Evolutionary conservation across 768 basidiomycete species (phyloP), one percentile per base, ranked within the genome.

Genomic region (Cyclocybe cylindracea): DNA sequence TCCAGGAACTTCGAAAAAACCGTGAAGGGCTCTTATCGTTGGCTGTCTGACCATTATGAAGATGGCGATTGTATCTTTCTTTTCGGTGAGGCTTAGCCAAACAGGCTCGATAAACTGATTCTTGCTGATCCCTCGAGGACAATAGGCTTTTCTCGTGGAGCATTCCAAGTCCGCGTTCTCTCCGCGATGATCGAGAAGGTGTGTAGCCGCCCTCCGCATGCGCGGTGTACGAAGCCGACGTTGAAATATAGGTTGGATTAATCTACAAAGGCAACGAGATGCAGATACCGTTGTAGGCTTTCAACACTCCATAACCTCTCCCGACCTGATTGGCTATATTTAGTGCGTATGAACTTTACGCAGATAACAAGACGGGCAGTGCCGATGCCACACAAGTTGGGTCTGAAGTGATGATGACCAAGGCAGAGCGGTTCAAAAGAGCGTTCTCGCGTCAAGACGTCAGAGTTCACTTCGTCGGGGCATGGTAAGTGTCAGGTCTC

Each of bases 391-490:
- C 4, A n/a, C 13, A 9, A 37, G 50, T 14, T 35, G 37, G 38
- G n/a, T 13, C 16, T 10, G 11, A 38, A 16, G 41, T 39, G n/a
- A 41, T 44, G 24, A 14, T 33, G 33, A 45, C 39, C 5, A 44
- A 44, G 18, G 41, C 47, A 2, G 14, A 11, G 3, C 18, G 5
- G 37, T 39, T 48, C 39, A 10, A 48, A 38, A 24, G 47, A 3
- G 41, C 60, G 5, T 61, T 38, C 43, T 71, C 16, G 46, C 62
- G 10, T 43, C 49, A 35, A 51, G 51, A 66, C 8, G 70, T 75
- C 35, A 62, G 58, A 16, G 67, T 77, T 2, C 75, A 79, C 57
- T 79, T 79, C 45, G 62, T 78, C 5, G 77, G 77, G 4, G 71
- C 66, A 16, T 78, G 77, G 78, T 77, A 48, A 10, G 60, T 16